Base-by-base conservation (phyloP, 495 filamentous ascomycete species). In the Aeminium ludgeri region DNA sequence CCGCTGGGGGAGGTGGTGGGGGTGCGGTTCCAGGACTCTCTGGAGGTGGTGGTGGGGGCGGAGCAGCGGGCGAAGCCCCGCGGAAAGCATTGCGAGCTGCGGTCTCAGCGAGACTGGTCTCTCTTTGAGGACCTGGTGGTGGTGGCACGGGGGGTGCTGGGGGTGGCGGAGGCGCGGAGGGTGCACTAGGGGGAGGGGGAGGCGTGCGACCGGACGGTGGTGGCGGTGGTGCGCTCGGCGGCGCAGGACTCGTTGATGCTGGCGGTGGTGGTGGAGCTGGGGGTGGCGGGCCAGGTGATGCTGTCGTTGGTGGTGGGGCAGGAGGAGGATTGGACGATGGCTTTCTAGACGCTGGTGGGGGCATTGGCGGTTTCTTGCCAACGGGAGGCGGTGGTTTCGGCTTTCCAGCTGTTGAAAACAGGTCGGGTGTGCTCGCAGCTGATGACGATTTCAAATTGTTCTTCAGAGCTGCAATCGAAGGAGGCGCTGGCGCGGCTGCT, bases 131-230 rank as follows among this genome's bases (percentile, higher is more conserved):
- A 28, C 40, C n/a, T 69, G 12, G 79, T 78, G 17, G 80, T 80
- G 38, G 50, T 6, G 54, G 41, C n/a, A 55, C 47, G 19, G 48
- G 39, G n/a, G 47, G 23, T 6, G 53, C 34, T 32, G 48, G 38
- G 12, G 45, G 18, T 69, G 11, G 80, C 78, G 16, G 81, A 80
- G 33, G 84, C 72, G 53, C 92, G 89, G 29, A 79, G 75, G 41
- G 80, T 78, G n/a, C n/a, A n/a, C n/a, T 3, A 4, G 48, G 38
- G 19, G 45, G 29, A 68, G 12, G 79, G 78, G 15, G 80, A 79
- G 35, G 84, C 72, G 53, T 92, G 89, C 28, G 79, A 74, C 41
- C 78, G 76, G 52, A 78, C 69, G 13, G 78, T 74, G 52, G 91
- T 86, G 63, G 87, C 85, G 33, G 78, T 68, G 43, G 72, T 60